Evolutionary conservation across 768 basidiomycete species (phyloP).

Genomic region (Coprinopsis cinerea): DNA sequence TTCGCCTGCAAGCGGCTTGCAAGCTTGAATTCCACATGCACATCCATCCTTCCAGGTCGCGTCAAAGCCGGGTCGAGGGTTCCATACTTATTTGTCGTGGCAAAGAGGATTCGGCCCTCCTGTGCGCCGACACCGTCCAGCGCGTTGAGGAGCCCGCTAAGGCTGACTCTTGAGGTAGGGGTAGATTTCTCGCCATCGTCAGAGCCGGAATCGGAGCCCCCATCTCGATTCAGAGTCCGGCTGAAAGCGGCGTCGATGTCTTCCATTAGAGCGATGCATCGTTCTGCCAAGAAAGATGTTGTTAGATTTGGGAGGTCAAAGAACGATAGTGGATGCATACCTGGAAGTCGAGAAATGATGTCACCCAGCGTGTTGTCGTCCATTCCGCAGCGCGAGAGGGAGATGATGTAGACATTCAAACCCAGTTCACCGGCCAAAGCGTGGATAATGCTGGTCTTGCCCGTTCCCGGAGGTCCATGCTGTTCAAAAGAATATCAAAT

Average conservation of each 20-base stretch:
- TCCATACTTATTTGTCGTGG: slow-evolving; percentile 65
- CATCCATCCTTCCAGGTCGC: slow-evolving; percentile 75
- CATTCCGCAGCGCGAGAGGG: slow-evolving; percentile 56
- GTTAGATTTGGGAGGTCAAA: slow-evolving; percentile 4
- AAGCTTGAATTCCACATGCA: slow-evolving; percentile 70
- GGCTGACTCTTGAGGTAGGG: slow-evolving; percentile 28
- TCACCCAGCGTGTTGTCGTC: slow-evolving; percentile 56
- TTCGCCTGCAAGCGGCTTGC: slow-evolving; percentile 63
- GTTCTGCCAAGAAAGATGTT: slow-evolving; percentile 24
- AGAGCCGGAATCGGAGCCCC: too few relatives aligned
- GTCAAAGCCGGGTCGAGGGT: slow-evolving; percentile 68
- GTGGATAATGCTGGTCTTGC: slow-evolving; percentile 76
- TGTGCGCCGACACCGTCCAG: slow-evolving; percentile 55
- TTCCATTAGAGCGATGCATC: slow-evolving; percentile 75
- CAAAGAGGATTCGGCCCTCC: slow-evolving; percentile 55
- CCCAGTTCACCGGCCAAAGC: slow-evolving; percentile 72
- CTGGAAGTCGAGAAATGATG: slow-evolving; percentile 57
- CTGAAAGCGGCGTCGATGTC: slow-evolving; percentile 78
- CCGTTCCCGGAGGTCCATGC: slow-evolving; percentile 72
- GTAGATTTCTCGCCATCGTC: not conserved
- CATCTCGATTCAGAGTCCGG: slow-evolving; percentile 35
- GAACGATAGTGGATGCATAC: slow-evolving; percentile 16
- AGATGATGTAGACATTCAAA: slow-evolving; percentile 67
- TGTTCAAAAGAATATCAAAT: slow-evolving; percentile 16
- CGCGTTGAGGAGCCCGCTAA: slow-evolving; percentile 50